These are phyloP conservation scores for Petrea volubilis DNA, from an alignment of 257 asterid genomes.

Conservation along the genomic window DNA sequence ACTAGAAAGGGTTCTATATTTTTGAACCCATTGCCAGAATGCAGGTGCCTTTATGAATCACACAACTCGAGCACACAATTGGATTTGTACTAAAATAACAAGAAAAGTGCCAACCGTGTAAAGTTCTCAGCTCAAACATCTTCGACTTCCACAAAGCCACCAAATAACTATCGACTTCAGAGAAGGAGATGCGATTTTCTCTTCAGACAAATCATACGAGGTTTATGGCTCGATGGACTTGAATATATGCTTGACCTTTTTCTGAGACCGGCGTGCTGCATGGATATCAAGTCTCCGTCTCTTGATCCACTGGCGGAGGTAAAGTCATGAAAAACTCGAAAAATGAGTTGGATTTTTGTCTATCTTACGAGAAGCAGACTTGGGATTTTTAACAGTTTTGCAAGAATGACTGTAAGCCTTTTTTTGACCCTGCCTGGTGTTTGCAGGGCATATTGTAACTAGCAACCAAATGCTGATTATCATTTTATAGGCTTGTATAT, in stretches of 20 bases:
- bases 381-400: slow-evolving; percentile 1
- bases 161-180: neutral
- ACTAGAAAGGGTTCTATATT: slow-evolving; percentile 71
- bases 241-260: neutral
- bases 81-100: slow-evolving; percentile 28
- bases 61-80: slow-evolving; percentile 40
- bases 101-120: neutral
- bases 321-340: neutral
- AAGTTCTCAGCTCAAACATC: slow-evolving; percentile 1
- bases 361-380: neutral
- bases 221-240: neutral
- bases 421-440: neutral
- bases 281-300: neutral
- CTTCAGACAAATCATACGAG: neutral
- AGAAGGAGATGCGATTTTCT: neutral
- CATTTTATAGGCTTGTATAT: too few relatives aligned
- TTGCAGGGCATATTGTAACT: slow-evolving; percentile 11
- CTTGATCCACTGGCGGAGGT: slow-evolving; percentile 10
- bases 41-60: slow-evolving; percentile 78
- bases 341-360: neutral
- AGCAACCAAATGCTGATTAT: neutral
- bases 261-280: neutral
- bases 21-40: slow-evolving; percentile 78
- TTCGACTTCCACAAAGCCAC: neutral
- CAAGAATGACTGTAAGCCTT: neutral